phyloP scores from a whole-genome alignment of 164 flowering plant species.

The Dillenia suffruticosa region DNA sequence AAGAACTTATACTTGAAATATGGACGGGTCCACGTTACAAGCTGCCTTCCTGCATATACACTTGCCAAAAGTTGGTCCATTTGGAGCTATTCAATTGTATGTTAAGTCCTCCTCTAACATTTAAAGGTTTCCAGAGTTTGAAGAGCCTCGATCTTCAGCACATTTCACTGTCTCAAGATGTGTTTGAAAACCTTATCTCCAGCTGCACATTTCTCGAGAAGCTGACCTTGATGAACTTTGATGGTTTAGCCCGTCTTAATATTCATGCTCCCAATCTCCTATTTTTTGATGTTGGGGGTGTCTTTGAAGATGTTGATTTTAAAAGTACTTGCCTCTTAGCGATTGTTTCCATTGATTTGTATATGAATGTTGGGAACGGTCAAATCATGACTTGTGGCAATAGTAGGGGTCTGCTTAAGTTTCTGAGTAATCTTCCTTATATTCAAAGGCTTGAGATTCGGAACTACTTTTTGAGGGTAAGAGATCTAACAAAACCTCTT shows the following conservation, averaged over 20 bases:
- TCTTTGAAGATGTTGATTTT: conserved; percentile 36
- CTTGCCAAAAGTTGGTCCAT: conserved; percentile 29
- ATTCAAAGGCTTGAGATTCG: conserved; percentile 49
- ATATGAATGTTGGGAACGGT: conserved; percentile 23
- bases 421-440: conserved; percentile 36
- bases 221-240: conserved; percentile 45
- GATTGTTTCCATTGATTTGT: conserved; percentile 39
- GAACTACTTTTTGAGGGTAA: conserved; percentile 47
- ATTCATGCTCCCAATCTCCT: conserved; percentile 51
- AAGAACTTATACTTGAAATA: conserved; percentile 43
- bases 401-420: conserved; percentile 35
- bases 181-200: conserved; percentile 36
- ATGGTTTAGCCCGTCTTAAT: conserved; percentile 34
- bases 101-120: conserved; percentile 33
- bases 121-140: conserved; percentile 42
- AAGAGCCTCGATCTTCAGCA: conserved; percentile 53
- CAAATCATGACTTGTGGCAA: conserved; percentile 1
- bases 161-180: conserved; percentile 35
- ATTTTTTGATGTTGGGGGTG: conserved; percentile 42
- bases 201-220: conserved; percentile 47
- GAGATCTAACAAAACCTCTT: too few relatives aligned
- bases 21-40: conserved; percentile 45
- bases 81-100: conserved; percentile 47
- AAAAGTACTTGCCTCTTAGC: conserved; percentile 28
- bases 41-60: conserved; percentile 45